phyloP scores from a whole-genome alignment of 1,284 basidiomycete species.

The Irpex rosettiformis region DNA sequence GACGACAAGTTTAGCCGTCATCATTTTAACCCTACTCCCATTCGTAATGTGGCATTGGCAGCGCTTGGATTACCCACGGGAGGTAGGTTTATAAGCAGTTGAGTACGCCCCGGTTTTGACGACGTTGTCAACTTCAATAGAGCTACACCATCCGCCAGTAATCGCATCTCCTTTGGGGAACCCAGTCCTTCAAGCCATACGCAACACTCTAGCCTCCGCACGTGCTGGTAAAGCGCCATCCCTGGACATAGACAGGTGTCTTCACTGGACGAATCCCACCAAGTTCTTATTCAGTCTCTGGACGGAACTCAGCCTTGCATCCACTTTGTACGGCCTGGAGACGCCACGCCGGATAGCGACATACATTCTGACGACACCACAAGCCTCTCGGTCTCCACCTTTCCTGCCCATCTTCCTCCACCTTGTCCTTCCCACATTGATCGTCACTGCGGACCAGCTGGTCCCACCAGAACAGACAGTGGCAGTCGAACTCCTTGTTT shows the following conservation, averaged over 20 bases:
- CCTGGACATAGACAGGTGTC: conserved; percentile 61
- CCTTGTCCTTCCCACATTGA: conserved; percentile 54
- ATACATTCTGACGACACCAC: conserved; percentile 60
- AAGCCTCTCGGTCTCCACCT: conserved; percentile 46
- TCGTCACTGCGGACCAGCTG: conserved; percentile 48
- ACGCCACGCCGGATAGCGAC: conserved; percentile 57
- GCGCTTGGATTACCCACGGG: conserved; percentile 38
- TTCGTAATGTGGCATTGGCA: conserved; percentile 41
- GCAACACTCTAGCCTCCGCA: conserved; percentile 48
- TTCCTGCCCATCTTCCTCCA: conserved; percentile 72
- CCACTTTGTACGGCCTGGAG: conserved; percentile 55
- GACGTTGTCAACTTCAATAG: neutral
- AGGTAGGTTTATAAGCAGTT: conserved; percentile 29
- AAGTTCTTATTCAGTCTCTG: conserved; percentile 62
- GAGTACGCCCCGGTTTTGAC: neutral
- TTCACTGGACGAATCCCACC: conserved; percentile 50
- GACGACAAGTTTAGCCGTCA: conserved; percentile 10
- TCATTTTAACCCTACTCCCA: conserved; percentile 36
- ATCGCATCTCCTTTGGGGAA: neutral
- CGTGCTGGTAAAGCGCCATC: conserved; percentile 56
- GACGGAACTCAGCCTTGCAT: conserved; percentile 50
- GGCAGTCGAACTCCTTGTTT: conserved; percentile 56
- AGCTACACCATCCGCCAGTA: neutral
- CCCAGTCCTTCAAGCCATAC: conserved; percentile 38
- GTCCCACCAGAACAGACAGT: conserved; percentile 44